phyloP scores from a whole-genome alignment of 495 filamentous ascomycete genomes.

The Trichocladium antarcticum region DNA sequence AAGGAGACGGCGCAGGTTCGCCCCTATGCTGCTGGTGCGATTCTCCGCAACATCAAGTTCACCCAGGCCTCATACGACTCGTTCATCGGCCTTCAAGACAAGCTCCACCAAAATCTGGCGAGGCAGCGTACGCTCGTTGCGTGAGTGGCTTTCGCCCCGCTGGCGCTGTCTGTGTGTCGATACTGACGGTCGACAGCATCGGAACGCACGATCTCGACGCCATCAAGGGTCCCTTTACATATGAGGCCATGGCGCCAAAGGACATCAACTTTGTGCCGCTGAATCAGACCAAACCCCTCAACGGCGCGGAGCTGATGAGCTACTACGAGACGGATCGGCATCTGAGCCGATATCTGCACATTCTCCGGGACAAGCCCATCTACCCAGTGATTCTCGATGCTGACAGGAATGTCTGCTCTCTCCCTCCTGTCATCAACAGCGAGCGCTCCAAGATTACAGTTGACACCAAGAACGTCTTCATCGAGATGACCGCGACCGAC shows the following conservation, averaged over 20 bases:
- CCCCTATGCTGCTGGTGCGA: constrained; percentile 75
- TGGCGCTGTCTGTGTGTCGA: too few species aligned
- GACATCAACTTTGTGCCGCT: constrained; percentile 84
- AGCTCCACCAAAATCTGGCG: constrained; percentile 93
- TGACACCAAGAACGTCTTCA: constrained; percentile 83
- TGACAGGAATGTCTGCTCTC: constrained; percentile 75
- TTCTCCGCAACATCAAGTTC: constrained; percentile 84
- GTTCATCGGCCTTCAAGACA: constrained; percentile 97
- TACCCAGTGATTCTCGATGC: constrained; percentile 96
- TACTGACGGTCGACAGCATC: constrained; percentile 38
- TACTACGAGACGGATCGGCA: constrained; percentile 92
- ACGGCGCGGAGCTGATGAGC: constrained; percentile 78
- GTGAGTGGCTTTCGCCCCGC: constrained; percentile 9
- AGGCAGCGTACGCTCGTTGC: constrained; percentile 85
- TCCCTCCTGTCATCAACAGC: constrained; percentile 96
- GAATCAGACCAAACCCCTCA: constrained; percentile 82
- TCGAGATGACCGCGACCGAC: constrained; percentile 95
- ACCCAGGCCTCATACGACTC: constrained; percentile 83
- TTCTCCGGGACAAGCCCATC: constrained; percentile 83
- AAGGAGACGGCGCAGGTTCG: constrained; percentile 71
- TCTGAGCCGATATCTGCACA: constrained; percentile 72
- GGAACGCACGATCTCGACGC: constrained; percentile 96
- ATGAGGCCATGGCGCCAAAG: constrained; percentile 84
- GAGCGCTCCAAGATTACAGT: constrained; percentile 91
- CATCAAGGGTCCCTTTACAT: constrained; percentile 88